Base-by-base conservation (phyloP, 1,284 basidiomycete species). In the Taiwanofungus camphoratus region DNA sequence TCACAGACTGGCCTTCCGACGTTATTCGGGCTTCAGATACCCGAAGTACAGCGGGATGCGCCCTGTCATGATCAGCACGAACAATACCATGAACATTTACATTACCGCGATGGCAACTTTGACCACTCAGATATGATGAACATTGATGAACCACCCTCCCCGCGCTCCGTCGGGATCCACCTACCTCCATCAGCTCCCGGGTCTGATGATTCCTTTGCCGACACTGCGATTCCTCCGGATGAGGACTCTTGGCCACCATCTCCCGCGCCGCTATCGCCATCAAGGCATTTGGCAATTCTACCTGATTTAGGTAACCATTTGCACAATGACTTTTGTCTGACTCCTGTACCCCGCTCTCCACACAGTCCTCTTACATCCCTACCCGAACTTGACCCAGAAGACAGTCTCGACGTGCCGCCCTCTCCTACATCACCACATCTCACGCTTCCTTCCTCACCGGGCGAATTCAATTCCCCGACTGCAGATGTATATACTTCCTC, bases 271-370 rank as follows among this genome's bases (percentile, higher is more conserved):
- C 33, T 52, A 26, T 52, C 54, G 18, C 52, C 52, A 3, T 44
- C 43, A 16, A 39, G 44, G 44, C 51, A 32, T 9, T 44, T 52
- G 19, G 49, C 49, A 36, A 51, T 50, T 27, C 47, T 51, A 44
- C 31, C 39, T 46, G 37, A 51, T 48, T 16, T 29, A 38, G 8
- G 44, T 34, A 5, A 50, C 26, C 26, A 8, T 29, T 29, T 29
- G 9, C 41, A 49, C 27, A 49, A 48, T 36, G 50, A 50, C 38
- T 29, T 48, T 7, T 52, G 37, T 30, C 42, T 45, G 11, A 56
- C 55, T 1, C 55, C 55, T 18, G 38, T 50, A 11, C 55, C 55
- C 30, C 50, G 49, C 24, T 53, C 55, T 2, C 50, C 55, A n/a
- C 55, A 50, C 19, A 22, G 39, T 24, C 27, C 34, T 2, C 29